Base-by-base conservation (phyloP, 768 basidiomycete species). In the Lyophyllum decastes region DNA sequence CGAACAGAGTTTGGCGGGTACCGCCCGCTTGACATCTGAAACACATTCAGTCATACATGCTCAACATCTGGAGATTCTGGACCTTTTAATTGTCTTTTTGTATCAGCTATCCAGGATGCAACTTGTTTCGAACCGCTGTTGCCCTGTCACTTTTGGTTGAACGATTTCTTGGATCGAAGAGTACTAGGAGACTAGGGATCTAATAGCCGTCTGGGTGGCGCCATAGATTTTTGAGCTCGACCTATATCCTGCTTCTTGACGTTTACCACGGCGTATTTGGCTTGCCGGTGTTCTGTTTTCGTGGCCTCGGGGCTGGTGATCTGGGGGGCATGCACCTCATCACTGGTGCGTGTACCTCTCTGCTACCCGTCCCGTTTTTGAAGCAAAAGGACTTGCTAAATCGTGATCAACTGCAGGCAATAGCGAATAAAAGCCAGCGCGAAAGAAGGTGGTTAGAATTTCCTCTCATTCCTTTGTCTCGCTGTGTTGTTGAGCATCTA, bases 291-390 rank as follows among this genome's bases (percentile, higher is more conserved):
- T 25, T 49, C 30, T 34, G 33, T 34, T 12, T 49, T 34, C 16
- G n/a, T 49, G 38, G 46, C 33, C 19, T 57, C 49, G 34, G 50
- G 21, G 24, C 1, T 22, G 9, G 30, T 30, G 47, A 5, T 38
- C 24, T 45, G 46, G 56, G 61, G 61, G 10, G 30, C 30, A 59
- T 64, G 63, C 55, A 51, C 64, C 64, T 61, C 62, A 70, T 68
- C 64, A 66, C 61, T 45, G 57, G 26, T 63, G 33, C 59, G 56
- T 52, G 66, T 68, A 60, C 67, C 66, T 68, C 54, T 58, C 69
- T 70, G 67, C 66, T 67, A 70, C 54, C 58, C 54, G 61, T 61
- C 61, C 57, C 52, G 30, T 40, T 40, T 54, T 26, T 49, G 62
- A 66, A 66, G 64, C 54, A 58, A 54, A 55, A 61, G 50, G 61